phyloP scores from a whole-genome alignment of 352 stramenopile species.

The Phytophthora hibernalis region DNA sequence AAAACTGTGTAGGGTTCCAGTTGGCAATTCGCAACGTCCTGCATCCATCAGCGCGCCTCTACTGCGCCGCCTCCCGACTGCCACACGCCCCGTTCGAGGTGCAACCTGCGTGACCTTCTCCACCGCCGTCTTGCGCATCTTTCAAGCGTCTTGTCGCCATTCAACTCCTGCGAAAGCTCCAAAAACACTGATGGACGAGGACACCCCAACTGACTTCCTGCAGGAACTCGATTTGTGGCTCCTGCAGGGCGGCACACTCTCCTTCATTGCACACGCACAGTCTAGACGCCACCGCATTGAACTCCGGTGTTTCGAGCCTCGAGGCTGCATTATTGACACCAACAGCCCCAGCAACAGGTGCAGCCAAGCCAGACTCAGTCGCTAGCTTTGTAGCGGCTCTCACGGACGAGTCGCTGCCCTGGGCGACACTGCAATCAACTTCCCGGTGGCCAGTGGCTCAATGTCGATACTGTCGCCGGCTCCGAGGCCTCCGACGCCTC shows the following conservation, averaged over 20 bases:
- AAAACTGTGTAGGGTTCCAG: background rate
- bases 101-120: conserved; percentile 5
- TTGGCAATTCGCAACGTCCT: background rate
- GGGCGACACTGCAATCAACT: background rate
- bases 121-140: conserved; percentile 5
- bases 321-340: conserved; percentile 22
- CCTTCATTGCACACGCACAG: conserved; percentile 1
- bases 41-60: background rate
- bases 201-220: conserved; percentile 35
- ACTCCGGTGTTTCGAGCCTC: conserved; percentile 3
- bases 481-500: conserved; percentile 1
- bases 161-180: background rate
- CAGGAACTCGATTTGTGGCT: conserved; percentile 44
- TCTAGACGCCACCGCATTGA: background rate
- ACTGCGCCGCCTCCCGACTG: background rate
- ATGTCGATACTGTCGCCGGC: background rate
- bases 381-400: conserved; percentile 19
- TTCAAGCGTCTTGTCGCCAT: background rate
- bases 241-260: conserved; percentile 6
- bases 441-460: background rate
- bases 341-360: conserved; percentile 5
- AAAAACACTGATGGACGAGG: conserved; percentile 30
- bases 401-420: conserved; percentile 12
- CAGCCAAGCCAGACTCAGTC: conserved; percentile 1
- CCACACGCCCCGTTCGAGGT: conserved; percentile 2